A percentile compares a stretch with the other conserved stretches of the same genome.
These are phyloP conservation scores for Gypsophila paniculata DNA, from an alignment of 179 eudicot species.

Conservation along the genomic window DNA sequence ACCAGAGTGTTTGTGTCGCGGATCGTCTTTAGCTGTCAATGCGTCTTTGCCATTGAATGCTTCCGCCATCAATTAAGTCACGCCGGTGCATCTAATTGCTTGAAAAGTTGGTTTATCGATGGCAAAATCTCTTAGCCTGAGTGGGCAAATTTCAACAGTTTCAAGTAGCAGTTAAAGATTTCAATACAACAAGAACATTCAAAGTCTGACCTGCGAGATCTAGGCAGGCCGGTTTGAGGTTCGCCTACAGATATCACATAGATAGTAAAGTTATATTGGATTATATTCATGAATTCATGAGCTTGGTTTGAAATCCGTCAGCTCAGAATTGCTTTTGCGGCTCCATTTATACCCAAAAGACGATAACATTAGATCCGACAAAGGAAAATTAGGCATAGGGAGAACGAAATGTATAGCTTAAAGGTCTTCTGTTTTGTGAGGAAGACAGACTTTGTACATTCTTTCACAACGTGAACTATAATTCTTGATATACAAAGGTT, in stretches of 20 bases:
- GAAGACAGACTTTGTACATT: conserved; percentile 27
- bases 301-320: background rate
- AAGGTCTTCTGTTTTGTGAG: conserved; percentile 20
- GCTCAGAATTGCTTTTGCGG: background rate
- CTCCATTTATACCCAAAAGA: background rate
- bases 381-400: conserved; percentile 1
- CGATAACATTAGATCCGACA: background rate
- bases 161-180: background rate
- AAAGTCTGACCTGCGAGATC: background rate
- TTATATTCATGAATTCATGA: background rate
- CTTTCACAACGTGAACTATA: background rate
- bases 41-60: conserved; percentile 25
- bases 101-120: no score
- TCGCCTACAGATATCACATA: background rate
- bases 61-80: conserved; percentile 25
- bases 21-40: conserved; percentile 24
- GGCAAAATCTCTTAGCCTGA: background rate
- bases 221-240: background rate
- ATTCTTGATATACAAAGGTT: background rate
- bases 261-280: background rate
- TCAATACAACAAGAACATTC: background rate
- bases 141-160: background rate
- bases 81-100: background rate
- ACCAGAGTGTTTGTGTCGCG: conserved; percentile 85
- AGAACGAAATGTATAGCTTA: background rate